Conservation (phyloP, 768 basidiomycete genomes). For the Boletus rubescentipes region DNA sequence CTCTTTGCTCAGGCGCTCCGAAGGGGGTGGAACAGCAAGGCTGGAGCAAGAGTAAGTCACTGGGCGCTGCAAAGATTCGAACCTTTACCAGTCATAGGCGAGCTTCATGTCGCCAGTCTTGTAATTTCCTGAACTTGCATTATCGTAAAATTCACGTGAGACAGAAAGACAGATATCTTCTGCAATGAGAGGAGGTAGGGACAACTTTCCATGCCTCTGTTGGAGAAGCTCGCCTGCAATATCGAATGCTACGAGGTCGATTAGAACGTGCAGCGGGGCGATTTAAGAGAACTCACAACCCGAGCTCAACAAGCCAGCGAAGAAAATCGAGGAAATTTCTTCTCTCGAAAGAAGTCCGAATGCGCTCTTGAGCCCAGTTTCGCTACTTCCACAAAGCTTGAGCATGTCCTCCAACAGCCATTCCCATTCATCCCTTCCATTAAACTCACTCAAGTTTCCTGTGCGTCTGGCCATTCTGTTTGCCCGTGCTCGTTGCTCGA, state of each 20-base stretch:
- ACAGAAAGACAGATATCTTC: slow-evolving; percentile 81
- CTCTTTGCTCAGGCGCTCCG: slow-evolving; percentile 63
- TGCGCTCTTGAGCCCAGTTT: slow-evolving; percentile 66
- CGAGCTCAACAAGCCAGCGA: slow-evolving; percentile 80
- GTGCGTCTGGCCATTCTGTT: slow-evolving; percentile 79
- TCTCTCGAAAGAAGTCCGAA: slow-evolving; percentile 72
- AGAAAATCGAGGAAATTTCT: slow-evolving; percentile 80
- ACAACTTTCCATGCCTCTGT: slow-evolving; percentile 43
- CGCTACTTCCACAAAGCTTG: slow-evolving; percentile 66
- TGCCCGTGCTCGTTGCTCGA: slow-evolving; percentile 81
- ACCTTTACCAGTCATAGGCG: slow-evolving; percentile 86
- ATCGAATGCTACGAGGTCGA: slow-evolving; percentile 50
- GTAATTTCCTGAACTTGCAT: slow-evolving; percentile 88
- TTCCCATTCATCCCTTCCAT: slow-evolving; percentile 76
- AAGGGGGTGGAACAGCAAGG: slow-evolving; percentile 67
- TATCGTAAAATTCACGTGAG: slow-evolving; percentile 93
- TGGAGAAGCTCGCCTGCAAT: slow-evolving; percentile 65
- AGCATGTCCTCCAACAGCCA: slow-evolving; percentile 89
- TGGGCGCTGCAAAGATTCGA: neutral
- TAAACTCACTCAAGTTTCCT: slow-evolving; percentile 54
- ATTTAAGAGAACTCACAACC: slow-evolving; percentile 65
- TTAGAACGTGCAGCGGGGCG: slow-evolving; percentile 4
- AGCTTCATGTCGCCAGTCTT: slow-evolving; percentile 94
- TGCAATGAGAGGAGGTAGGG: slow-evolving; percentile 47
- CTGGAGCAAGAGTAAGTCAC: slow-evolving; percentile 40